Base-by-base conservation (phyloP, 306 rosid genomes). In the Lathyrus oleraceus region DNA sequence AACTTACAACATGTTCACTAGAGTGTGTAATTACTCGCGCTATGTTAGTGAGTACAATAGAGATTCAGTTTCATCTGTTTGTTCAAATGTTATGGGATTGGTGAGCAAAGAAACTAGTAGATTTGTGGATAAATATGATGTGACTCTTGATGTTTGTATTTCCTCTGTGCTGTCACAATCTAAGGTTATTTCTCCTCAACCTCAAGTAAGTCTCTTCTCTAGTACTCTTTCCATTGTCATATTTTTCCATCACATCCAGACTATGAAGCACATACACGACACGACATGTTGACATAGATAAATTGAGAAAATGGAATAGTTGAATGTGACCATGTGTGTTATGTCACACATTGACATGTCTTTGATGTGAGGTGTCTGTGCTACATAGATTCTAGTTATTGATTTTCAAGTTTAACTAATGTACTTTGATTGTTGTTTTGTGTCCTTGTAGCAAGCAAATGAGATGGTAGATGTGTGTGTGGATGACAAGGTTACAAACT, bases 391-490 rank as follows among this genome's bases (percentile, higher is more conserved):
- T 13, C 15, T 42, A 1, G 47, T 42, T 4, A 64, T 8, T 72
- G 6, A 36, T 73, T 21, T 44, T 54, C 78, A 64, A 58, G 59
- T 14, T 69, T 51, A 71, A 48, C 17, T 70, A 58, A 67, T 66
- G 60, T 5, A 21, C 17, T 57, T 11, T 13, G 43, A 28, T 16
- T 17, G 16, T 59, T 61, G 36, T 45, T 17, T 69, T 61, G 7
- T 32, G 66, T 35, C 63, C 15, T 21, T 15, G 62, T 84, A 94
- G 99, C 87, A 88, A 87, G 84, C 81, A 73, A 70, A 76, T 10
- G 95, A 88, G 77, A 77, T 84, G 13, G 63, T 94, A 43, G 99
- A 94, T 75, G 99, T 94, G 16, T 94, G 99, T 16, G 99, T 94
- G 38, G 99, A 94, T 74, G 99, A 94, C 57, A 87, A 94, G 78